Evolutionary conservation across 345 rosid genomes (phyloP).

Genomic region (Aquilaria yunnanensis): DNA sequence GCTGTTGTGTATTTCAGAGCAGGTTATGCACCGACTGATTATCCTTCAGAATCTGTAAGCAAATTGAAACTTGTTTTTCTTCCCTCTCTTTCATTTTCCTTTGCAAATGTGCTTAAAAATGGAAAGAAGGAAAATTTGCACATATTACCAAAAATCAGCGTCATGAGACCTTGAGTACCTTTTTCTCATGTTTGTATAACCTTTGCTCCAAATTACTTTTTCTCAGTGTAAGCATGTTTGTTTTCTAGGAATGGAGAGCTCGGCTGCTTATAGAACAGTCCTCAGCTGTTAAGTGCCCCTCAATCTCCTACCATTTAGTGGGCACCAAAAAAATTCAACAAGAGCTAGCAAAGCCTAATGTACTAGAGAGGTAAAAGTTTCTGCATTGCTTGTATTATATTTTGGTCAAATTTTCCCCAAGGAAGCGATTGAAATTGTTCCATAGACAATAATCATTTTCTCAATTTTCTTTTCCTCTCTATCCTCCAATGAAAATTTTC

Average conservation of each 20-base stretch:
- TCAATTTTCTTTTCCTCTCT: no score
- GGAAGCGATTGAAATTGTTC: no score
- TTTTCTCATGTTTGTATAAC: no score
- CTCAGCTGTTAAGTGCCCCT: constrained; percentile 79
- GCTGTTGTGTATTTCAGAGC: constrained; percentile 86
- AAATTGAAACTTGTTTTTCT: constrained; percentile 5
- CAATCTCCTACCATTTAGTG: constrained; percentile 88
- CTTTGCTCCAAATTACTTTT: no score
- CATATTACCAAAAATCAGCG: no score
- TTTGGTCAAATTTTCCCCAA: no score
- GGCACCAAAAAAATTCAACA: constrained; percentile 96
- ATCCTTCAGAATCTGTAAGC: constrained; percentile 90
- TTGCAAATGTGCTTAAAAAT: no score
- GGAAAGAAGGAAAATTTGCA: no score
- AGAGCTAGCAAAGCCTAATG: constrained; percentile 85
- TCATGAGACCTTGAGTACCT: no score
- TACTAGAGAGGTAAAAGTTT: constrained; percentile 70
- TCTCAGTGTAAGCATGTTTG: not conserved
- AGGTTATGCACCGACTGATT: constrained; percentile 86
- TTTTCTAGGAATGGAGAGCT: constrained; percentile 87
- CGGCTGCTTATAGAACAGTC: constrained; percentile 80
- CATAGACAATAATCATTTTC: no score
- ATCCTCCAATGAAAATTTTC: no score
- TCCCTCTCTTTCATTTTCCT: not conserved
- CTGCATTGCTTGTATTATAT: not conserved